Evolutionary conservation across 495 filamentous ascomycete genomes (phyloP).

Genomic region (Aspergillus homomorphus): DNA sequence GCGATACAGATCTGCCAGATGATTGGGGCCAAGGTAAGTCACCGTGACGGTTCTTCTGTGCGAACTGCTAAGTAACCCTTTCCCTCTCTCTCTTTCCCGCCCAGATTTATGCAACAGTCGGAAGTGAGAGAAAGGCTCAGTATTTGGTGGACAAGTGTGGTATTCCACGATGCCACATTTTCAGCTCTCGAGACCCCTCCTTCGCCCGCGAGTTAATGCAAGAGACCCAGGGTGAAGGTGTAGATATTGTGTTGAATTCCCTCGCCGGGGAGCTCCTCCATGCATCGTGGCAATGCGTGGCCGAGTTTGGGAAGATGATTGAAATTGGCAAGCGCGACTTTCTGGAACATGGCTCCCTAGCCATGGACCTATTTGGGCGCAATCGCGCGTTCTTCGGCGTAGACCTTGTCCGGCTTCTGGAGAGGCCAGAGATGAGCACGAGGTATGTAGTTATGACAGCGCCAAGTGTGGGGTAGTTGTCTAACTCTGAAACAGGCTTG

Average conservation of each 20-base stretch:
- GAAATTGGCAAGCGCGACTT: slow-evolving; percentile 40
- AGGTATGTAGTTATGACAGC: slow-evolving; percentile 7
- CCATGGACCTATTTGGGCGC: slow-evolving; percentile 34
- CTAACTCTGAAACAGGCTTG: background rate
- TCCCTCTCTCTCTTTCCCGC: background rate
- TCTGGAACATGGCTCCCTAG: slow-evolving; percentile 22
- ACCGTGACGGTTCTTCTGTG: background rate
- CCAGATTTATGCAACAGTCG: slow-evolving; percentile 46
- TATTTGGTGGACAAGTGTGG: slow-evolving; percentile 33
- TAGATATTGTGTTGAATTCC: slow-evolving; percentile 52
- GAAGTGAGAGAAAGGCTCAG: slow-evolving; percentile 36
- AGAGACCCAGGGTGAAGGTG: slow-evolving; percentile 45
- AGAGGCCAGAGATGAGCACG: background rate
- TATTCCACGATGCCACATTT: slow-evolving; percentile 45
- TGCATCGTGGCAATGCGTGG: slow-evolving; percentile 52
- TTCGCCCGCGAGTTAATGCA: slow-evolving; percentile 45
- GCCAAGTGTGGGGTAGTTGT: background rate
- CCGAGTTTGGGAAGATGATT: slow-evolving; percentile 48
- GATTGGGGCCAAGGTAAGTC: slow-evolving; percentile 14
- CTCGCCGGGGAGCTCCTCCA: slow-evolving; percentile 47
- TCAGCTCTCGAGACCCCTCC: slow-evolving; percentile 45
- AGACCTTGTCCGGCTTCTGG: slow-evolving; percentile 17
- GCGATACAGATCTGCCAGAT: slow-evolving; percentile 23
- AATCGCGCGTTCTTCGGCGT: slow-evolving; percentile 33
- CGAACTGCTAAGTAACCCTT: too few species aligned